A percentile compares a stretch with the other conserved stretches of the same genome.
Evolutionary conservation across 2,329 filamentous ascomycete genomes (phyloP).

Genomic region (Penicillium janthinellum): DNA sequence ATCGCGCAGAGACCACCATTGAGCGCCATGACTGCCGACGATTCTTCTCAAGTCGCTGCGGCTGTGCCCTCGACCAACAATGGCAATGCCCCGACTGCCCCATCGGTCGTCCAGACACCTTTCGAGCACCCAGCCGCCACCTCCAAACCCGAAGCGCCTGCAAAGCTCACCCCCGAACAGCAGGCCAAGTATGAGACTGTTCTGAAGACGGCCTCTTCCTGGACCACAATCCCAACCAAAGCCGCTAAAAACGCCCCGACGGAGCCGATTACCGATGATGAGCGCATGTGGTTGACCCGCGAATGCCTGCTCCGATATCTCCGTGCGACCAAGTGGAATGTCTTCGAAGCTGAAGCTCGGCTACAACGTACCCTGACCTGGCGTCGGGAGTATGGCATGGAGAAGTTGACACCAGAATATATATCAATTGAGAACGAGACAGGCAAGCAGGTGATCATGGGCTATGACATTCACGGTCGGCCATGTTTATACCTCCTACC

Average conservation of each 20-base stretch:
- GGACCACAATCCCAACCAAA: constrained; percentile 69
- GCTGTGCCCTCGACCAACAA: constrained; percentile 13
- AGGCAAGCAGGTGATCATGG: constrained; percentile 88
- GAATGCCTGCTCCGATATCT: constrained; percentile 94
- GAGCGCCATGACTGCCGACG: constrained; percentile 16
- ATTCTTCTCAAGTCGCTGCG: constrained; percentile 7
- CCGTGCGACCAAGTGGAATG: constrained; percentile 87
- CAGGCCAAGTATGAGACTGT: constrained; percentile 78
- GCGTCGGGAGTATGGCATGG: constrained; percentile 86
- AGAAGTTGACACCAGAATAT: constrained; percentile 74
- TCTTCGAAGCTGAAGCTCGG: constrained; percentile 74
- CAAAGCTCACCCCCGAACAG: constrained; percentile 73
- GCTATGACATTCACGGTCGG: constrained; percentile 82
- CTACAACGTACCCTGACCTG: constrained; percentile 79
- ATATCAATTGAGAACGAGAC: constrained; percentile 94
- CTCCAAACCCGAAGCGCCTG: constrained; percentile 58
- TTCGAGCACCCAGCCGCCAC: constrained; percentile 60
- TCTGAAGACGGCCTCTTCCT: constrained; percentile 68
- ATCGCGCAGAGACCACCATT: not conserved
- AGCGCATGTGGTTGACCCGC: constrained; percentile 86
- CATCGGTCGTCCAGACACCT: constrained; percentile 53
- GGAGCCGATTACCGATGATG: constrained; percentile 71
- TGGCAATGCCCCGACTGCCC: constrained; percentile 8
- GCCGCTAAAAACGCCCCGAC: constrained; percentile 59
- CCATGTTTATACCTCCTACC: constrained; percentile 91